A percentile compares a stretch with the other conserved stretches of the same genome.
Evolutionary conservation across 208 protist genomes (phyloP).

Genomic region (Wallacemonas sp.): DNA sequence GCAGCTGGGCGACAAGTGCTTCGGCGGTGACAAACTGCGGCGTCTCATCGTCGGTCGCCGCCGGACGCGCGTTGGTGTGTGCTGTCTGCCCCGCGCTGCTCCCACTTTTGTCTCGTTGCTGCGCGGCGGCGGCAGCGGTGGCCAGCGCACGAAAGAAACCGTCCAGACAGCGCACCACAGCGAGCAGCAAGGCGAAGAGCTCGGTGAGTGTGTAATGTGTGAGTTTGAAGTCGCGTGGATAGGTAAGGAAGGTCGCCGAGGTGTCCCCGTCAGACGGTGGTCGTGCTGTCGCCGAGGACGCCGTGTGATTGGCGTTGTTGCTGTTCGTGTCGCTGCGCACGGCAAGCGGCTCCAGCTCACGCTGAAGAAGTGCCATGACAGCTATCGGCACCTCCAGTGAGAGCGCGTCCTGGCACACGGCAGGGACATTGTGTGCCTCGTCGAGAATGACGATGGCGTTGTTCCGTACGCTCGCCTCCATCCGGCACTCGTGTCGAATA

Average conservation of each 20-base stretch:
- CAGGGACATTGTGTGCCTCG: constrained; percentile 95
- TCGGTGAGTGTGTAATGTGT: constrained; percentile 53
- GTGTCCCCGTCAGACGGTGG: no score
- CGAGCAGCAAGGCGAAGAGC: constrained; percentile 53
- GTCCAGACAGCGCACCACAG: constrained; percentile 37
- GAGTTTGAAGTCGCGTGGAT: constrained; percentile 67
- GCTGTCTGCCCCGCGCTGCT: no score
- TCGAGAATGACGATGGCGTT: constrained; percentile 94
- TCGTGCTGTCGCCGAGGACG: no score
- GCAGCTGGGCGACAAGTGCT: not conserved
- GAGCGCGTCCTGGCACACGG: constrained; percentile 72
- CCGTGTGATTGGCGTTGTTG: not conserved
- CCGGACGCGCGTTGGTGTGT: no score
- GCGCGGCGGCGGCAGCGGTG: not conserved
- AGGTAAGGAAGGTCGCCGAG: constrained; percentile 26
- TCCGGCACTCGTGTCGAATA: constrained; percentile 88
- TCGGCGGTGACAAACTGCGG: not conserved
- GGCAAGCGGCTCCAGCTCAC: constrained; percentile 49
- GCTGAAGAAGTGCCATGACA: constrained; percentile 41
- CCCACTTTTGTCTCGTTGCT: not conserved
- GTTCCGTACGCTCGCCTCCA: constrained; percentile 68
- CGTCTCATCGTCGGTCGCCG: not conserved
- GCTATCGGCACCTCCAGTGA: constrained; percentile 42
- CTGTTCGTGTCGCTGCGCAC: not conserved
- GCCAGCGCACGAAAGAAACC: constrained; percentile 23